A percentile compares a stretch with the other conserved stretches of the same genome.
Conservation (phyloP, 1,139 yeast genomes). For the Hyphopichia khmerensis region DNA sequence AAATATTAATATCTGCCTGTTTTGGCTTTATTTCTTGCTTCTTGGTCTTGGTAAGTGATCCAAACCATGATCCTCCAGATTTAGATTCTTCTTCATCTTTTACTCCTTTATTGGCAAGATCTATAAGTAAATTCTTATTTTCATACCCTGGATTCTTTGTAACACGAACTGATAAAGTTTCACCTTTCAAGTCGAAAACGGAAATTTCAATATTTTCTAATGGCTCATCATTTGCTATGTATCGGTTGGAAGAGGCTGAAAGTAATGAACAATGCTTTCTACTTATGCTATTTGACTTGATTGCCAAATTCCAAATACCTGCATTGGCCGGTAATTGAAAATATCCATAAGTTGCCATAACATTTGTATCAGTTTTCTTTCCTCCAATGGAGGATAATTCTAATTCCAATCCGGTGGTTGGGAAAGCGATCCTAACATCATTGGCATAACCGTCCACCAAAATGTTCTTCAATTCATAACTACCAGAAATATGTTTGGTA, state of each 20-base stretch:
- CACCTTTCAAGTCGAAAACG: slow-evolving; percentile 46
- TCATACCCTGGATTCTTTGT: slow-evolving; percentile 42
- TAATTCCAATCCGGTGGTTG: slow-evolving; percentile 56
- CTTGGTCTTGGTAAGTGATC: background rate
- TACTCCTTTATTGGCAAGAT: background rate
- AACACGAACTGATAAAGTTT: slow-evolving; percentile 45
- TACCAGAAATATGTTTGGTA: background rate
- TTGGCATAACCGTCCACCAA: slow-evolving; percentile 72
- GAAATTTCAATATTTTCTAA: slow-evolving; percentile 20
- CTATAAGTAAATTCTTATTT: slow-evolving; percentile 11
- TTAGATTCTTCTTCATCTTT: background rate
- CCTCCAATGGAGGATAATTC: slow-evolving; percentile 24
- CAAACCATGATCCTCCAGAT: background rate
- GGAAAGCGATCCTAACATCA: slow-evolving; percentile 31
- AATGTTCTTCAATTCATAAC: slow-evolving; percentile 41
- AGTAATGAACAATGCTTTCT: slow-evolving; percentile 39
- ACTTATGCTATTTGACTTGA: slow-evolving; percentile 38
- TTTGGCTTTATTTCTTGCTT: slow-evolving; percentile 4
- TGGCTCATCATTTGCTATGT: slow-evolving; percentile 22
- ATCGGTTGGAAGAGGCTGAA: slow-evolving; percentile 30
- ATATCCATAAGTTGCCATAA: slow-evolving; percentile 76
- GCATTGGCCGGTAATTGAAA: slow-evolving; percentile 70
- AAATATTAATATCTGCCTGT: slow-evolving; percentile 72
- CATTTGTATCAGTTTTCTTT: slow-evolving; percentile 48
- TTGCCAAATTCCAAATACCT: slow-evolving; percentile 57